phyloP scores from a whole-genome alignment of 164 flowering plant species.

The Tetracentron sinense region DNA sequence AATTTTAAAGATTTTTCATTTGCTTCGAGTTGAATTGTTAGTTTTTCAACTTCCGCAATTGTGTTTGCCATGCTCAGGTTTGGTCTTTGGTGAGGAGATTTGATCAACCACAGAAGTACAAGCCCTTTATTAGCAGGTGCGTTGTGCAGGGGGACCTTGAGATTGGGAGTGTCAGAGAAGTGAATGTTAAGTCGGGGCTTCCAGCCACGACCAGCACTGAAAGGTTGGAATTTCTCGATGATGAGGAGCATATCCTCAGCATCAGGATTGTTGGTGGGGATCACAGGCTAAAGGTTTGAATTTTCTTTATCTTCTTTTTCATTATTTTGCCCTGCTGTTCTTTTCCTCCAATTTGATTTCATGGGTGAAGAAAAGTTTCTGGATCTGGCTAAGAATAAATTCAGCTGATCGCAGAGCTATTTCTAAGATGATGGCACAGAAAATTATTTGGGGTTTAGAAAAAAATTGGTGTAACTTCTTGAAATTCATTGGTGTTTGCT shows the following conservation, averaged over 20 bases:
- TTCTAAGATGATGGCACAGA: background rate
- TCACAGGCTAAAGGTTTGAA: constrained; percentile 71
- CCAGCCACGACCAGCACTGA: constrained; percentile 92
- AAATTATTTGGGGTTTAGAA: background rate
- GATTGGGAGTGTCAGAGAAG: constrained; percentile 81
- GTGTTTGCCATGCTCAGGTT: constrained; percentile 34
- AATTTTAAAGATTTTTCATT: background rate
- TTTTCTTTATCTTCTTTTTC: constrained; percentile 2
- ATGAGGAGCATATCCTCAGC: constrained; percentile 71
- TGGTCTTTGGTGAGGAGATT: constrained; percentile 90
- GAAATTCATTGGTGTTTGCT: background rate
- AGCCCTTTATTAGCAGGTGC: constrained; percentile 81
- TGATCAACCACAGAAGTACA: constrained; percentile 87
- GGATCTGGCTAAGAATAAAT: background rate
- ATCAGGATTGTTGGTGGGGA: constrained; percentile 80
- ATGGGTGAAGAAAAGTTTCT: background rate
- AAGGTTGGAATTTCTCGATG: constrained; percentile 76
- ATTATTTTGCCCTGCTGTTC: too few relatives aligned
- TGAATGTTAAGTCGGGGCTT: constrained; percentile 84
- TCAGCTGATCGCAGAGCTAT: background rate
- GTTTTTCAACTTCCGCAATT: background rate
- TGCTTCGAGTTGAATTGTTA: background rate
- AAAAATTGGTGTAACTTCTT: background rate
- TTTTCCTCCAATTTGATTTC: background rate
- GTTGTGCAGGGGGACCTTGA: constrained; percentile 63